A percentile compares a stretch with the other conserved stretches of the same genome.
Conservation (phyloP, 805 yeast species). For the Barnettozyma californica region DNA sequence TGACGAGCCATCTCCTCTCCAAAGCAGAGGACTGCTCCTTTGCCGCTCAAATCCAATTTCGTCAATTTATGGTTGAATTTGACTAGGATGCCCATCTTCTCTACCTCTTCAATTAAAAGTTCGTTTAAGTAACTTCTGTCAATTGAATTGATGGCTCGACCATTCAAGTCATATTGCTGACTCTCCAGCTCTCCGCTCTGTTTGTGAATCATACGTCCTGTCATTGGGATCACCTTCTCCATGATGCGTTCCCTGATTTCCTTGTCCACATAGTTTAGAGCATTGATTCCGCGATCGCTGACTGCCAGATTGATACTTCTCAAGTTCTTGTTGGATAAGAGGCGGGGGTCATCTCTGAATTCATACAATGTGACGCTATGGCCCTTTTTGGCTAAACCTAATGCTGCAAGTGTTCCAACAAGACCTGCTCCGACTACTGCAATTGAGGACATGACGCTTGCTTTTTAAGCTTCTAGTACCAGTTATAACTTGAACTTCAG, state of each 20-base stretch:
- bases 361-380: conserved; percentile 70
- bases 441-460: conserved; percentile 24
- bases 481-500: background rate
- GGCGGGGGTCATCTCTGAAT: conserved; percentile 62
- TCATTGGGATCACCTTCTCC: conserved; percentile 71
- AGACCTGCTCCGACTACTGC: conserved; percentile 86
- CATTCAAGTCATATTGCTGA: conserved; percentile 74
- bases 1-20: conserved; percentile 24
- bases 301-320: conserved; percentile 85
- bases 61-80: conserved; percentile 54
- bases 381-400: conserved; percentile 73
- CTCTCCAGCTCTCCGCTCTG: conserved; percentile 53
- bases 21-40: conserved; percentile 21
- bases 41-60: conserved; percentile 31
- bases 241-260: conserved; percentile 52
- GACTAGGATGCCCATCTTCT: conserved; percentile 39
- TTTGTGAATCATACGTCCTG: conserved; percentile 87
- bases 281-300: conserved; percentile 75
- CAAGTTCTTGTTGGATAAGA: conserved; percentile 33
- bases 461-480: background rate
- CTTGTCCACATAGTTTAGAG: conserved; percentile 57
- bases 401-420: conserved; percentile 80
- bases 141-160: conserved; percentile 72
- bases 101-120: conserved; percentile 58
- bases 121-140: conserved; percentile 70